Conservation (phyloP, 2,329 filamentous ascomycete genomes). For the Capronia americana region DNA sequence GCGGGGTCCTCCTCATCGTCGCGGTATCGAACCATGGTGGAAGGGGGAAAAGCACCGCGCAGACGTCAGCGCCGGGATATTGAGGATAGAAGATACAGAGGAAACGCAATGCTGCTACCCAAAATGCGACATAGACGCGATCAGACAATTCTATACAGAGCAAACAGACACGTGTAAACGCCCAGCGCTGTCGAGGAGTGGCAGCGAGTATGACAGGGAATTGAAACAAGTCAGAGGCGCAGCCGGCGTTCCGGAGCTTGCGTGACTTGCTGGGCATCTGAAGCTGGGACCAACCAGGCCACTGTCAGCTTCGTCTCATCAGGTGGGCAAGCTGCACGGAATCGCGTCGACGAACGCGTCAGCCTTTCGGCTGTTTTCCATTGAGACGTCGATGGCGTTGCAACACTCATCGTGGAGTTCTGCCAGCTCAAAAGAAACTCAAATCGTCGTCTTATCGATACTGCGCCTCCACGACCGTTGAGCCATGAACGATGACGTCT, state of each 20-base stretch:
- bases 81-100: neutral
- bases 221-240: conserved; percentile 3
- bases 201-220: neutral
- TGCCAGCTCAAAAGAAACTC: neutral
- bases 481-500: neutral
- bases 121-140: neutral
- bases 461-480: neutral
- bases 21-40: conserved; percentile 30
- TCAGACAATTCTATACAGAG: neutral
- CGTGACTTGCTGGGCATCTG: neutral
- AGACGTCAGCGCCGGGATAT: neutral
- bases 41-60: neutral
- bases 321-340: neutral
- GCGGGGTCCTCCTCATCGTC: conserved; percentile 37
- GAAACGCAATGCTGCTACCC: neutral
- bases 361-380: no score
- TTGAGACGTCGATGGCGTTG: no score
- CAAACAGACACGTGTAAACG: conserved; percentile 4
- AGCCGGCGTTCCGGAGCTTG: conserved; percentile 7
- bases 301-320: neutral
- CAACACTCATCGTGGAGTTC: neutral
- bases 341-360: neutral
- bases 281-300: conserved; percentile 4
- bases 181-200: neutral
- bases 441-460: neutral